phyloP scores from a whole-genome alignment of 2,329 filamentous ascomycete species.

The Ilyonectria destructans region DNA sequence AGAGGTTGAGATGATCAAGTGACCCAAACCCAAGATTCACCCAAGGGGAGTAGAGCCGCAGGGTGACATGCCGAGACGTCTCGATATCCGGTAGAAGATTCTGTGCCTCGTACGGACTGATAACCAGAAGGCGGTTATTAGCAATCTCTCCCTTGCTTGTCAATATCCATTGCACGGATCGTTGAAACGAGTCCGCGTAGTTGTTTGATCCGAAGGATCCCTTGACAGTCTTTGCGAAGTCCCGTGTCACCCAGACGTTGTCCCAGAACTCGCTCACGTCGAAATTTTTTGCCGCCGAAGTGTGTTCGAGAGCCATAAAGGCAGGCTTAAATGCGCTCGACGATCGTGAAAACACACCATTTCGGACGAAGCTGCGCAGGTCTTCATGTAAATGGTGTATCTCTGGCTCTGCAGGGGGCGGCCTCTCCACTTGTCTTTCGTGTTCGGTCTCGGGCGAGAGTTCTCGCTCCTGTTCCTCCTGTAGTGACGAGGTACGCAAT shows the following conservation, averaged over 20 bases:
- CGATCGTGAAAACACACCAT: slow-evolving; percentile 11
- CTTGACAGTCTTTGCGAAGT: slow-evolving; percentile 39
- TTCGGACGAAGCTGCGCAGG: slow-evolving; percentile 48
- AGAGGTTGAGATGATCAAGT: slow-evolving; percentile 40
- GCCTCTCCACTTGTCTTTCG: slow-evolving; percentile 70
- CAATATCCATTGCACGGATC: slow-evolving; percentile 47
- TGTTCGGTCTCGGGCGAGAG: slow-evolving; percentile 76
- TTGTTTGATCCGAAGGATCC: not conserved
- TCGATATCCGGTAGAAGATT: slow-evolving; percentile 61
- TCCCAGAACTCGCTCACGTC: slow-evolving; percentile 33
- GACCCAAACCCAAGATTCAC: slow-evolving; percentile 49
- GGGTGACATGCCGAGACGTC: slow-evolving; percentile 50
- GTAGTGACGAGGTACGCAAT: slow-evolving; percentile 52
- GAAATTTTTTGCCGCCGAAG: slow-evolving; percentile 38
- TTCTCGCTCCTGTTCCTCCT: slow-evolving; percentile 81
- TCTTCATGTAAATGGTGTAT: slow-evolving; percentile 62
- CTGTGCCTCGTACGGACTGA: slow-evolving; percentile 76
- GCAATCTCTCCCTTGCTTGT: not conserved
- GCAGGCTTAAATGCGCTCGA: slow-evolving; percentile 27
- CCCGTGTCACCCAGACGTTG: slow-evolving; percentile 36
- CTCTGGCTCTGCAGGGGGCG: slow-evolving; percentile 53
- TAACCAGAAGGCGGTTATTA: slow-evolving; percentile 28
- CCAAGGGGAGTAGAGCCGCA: slow-evolving; percentile 70
- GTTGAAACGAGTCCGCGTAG: slow-evolving; percentile 42
- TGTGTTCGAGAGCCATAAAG: slow-evolving; percentile 36